Conservation (phyloP, 1,284 basidiomycete genomes). For the Thelephora terrestris region DNA sequence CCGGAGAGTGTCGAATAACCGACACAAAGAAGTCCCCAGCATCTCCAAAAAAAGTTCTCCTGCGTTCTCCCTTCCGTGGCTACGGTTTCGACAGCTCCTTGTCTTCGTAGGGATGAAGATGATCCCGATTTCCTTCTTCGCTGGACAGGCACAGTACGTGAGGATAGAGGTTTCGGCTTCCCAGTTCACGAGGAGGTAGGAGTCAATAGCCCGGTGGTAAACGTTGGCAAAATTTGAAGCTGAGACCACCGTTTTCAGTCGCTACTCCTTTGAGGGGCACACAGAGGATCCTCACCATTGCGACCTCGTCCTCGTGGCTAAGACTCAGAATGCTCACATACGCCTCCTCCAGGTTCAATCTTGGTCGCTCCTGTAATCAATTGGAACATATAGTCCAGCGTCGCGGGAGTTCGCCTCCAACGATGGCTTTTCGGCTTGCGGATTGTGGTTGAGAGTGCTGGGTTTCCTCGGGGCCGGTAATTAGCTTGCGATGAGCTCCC, state of each 20-base stretch:
- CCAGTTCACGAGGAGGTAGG: constrained; percentile 83
- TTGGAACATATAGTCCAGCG: constrained; percentile 66
- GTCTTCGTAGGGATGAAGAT: constrained; percentile 71
- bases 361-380: constrained; percentile 81
- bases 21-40: constrained; percentile 80
- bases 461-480: constrained; percentile 49
- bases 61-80: constrained; percentile 36
- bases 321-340: constrained; percentile 72
- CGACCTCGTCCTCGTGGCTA: constrained; percentile 66
- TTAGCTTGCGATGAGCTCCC: constrained; percentile 64
- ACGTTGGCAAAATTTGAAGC: constrained; percentile 78
- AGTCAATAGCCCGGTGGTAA: constrained; percentile 82
- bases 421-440: constrained; percentile 30
- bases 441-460: constrained; percentile 19
- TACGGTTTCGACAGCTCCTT: constrained; percentile 37
- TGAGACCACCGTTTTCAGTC: constrained; percentile 20
- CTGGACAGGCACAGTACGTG: constrained; percentile 82
- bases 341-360: constrained; percentile 72
- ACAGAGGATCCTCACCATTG: constrained; percentile 44
- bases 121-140: constrained; percentile 75
- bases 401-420: constrained; percentile 45
- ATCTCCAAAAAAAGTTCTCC: constrained; percentile 63
- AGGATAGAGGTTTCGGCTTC: constrained; percentile 88
- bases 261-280: neutral
- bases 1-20: constrained; percentile 67